These are phyloP conservation scores for Saturnispora besseyi DNA, from an alignment of 805 yeast genomes.

Conservation along the genomic window DNA sequence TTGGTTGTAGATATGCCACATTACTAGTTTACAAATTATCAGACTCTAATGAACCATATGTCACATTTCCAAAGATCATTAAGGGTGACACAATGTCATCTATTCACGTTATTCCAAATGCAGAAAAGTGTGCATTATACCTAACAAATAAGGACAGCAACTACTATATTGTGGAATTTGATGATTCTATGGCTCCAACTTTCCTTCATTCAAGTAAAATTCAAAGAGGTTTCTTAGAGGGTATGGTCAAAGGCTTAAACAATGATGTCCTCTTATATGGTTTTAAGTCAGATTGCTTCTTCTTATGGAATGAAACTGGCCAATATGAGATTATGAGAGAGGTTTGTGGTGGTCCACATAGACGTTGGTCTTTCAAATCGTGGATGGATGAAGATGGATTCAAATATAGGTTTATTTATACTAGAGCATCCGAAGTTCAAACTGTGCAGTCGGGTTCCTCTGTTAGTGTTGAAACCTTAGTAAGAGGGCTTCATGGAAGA, in stretches of 20 bases:
- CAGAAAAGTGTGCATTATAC: slow-evolving; percentile 19
- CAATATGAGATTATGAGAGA: slow-evolving; percentile 63
- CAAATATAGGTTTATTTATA: slow-evolving; percentile 43
- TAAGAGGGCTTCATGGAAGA: slow-evolving; percentile 79
- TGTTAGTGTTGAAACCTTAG: slow-evolving; percentile 26
- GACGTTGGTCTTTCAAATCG: slow-evolving; percentile 61
- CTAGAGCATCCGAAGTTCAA: slow-evolving; percentile 45
- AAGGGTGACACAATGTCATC: slow-evolving; percentile 66
- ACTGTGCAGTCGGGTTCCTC: slow-evolving; percentile 28
- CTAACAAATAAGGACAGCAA: slow-evolving; percentile 62
- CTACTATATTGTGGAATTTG: slow-evolving; percentile 36
- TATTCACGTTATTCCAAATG: slow-evolving; percentile 30
- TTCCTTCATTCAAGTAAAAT: slow-evolving; percentile 42
- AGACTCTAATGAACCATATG: slow-evolving; percentile 15
- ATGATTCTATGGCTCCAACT: slow-evolving; percentile 4
- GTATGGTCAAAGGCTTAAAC: slow-evolving; percentile 38
- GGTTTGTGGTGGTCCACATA: slow-evolving; percentile 85
- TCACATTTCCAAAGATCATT: slow-evolving; percentile 39
- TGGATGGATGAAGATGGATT: slow-evolving; percentile 15
- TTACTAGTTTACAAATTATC: slow-evolving; percentile 44
- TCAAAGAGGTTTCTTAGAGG: slow-evolving; percentile 75
- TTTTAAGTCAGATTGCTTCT: slow-evolving; percentile 70
- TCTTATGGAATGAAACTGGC: slow-evolving; percentile 71
- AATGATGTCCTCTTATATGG: slow-evolving; percentile 59
- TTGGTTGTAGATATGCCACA: slow-evolving; percentile 70